These are phyloP conservation scores for Teunomyces aglyptinius DNA, from an alignment of 805 yeast genomes.

Conservation along the genomic window DNA sequence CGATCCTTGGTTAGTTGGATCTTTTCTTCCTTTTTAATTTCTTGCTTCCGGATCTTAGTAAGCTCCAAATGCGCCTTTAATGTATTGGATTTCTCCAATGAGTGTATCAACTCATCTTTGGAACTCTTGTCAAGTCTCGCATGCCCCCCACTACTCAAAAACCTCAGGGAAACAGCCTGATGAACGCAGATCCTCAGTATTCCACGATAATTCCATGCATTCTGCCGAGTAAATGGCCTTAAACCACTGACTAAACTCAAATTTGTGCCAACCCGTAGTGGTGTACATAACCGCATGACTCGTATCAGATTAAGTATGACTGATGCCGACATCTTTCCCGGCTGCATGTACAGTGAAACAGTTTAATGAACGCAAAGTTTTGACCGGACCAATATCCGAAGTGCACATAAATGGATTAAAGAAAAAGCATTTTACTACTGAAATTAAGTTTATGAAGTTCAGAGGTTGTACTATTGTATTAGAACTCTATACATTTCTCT, in stretches of 20 bases:
- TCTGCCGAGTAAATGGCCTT: not conserved
- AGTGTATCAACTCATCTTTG: slow-evolving; percentile 1
- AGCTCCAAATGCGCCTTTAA: slow-evolving; percentile 30
- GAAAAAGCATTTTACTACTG: not conserved
- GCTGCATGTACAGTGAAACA: not conserved
- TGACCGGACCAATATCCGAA: not conserved
- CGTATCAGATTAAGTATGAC: not conserved
- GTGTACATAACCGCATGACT: not conserved
- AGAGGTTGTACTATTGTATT: not conserved
- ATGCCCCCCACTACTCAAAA: not conserved
- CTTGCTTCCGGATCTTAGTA: slow-evolving; percentile 22
- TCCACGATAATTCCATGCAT: not conserved
- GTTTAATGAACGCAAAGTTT: not conserved
- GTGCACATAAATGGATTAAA: not conserved
- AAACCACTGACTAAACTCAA: not conserved
- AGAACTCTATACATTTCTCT: slow-evolving; percentile 34
- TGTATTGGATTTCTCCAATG: slow-evolving; percentile 11
- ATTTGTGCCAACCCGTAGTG: not conserved
- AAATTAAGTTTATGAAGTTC: too few relatives aligned
- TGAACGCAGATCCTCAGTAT: not conserved
- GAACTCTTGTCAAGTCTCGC: not conserved
- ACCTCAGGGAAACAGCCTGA: not conserved
- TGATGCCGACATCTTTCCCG: slow-evolving; percentile 2
- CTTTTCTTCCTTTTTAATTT: slow-evolving; percentile 31
- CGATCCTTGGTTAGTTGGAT: slow-evolving; percentile 19